A percentile compares a stretch with the other conserved stretches of the same genome.
phyloP scores from a whole-genome alignment of 1,284 basidiomycete genomes.

The Kalmanozyma brasiliensis region DNA sequence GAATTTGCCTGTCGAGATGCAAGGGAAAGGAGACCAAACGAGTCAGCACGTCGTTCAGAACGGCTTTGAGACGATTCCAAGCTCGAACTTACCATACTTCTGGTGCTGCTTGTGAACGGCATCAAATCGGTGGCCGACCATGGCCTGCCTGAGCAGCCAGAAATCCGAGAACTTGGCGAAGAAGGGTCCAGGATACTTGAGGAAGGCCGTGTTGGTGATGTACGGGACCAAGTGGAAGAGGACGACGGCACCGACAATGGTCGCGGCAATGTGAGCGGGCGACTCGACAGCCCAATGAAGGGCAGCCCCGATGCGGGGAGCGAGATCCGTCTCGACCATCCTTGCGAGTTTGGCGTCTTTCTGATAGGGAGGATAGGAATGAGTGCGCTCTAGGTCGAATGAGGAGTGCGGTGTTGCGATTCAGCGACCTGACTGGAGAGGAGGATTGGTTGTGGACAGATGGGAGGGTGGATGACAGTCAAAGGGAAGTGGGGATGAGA shows the following conservation, averaged over 20 bases:
- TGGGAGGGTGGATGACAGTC: background rate
- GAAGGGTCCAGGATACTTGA: slow-evolving; percentile 76
- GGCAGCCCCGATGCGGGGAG: slow-evolving; percentile 25
- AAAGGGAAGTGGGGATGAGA: background rate
- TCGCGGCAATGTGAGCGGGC: slow-evolving; percentile 28
- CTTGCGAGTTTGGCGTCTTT: background rate
- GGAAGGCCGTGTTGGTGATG: slow-evolving; percentile 35
- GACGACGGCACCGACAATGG: slow-evolving; percentile 36
- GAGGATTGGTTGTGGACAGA: no score
- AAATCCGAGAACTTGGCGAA: slow-evolving; percentile 79
- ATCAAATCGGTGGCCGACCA: slow-evolving; percentile 79
- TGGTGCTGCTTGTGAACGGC: slow-evolving; percentile 80
- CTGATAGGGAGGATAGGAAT: background rate
- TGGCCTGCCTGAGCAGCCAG: slow-evolving; percentile 79
- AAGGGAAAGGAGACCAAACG: background rate
- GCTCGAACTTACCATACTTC: slow-evolving; percentile 75
- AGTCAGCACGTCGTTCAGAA: no score
- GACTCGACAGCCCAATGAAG: slow-evolving; percentile 37
- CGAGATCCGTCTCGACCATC: slow-evolving; percentile 48
- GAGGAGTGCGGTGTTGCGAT: no score
- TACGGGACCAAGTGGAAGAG: slow-evolving; percentile 48
- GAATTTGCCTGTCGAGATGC: slow-evolving; percentile 71
- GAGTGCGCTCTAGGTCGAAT: no score
- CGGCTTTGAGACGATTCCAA: no score
- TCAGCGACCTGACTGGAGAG: no score